Evolutionary conservation across 306 rosid genomes (phyloP).

Genomic region (Cyamopsis tetragonoloba): DNA sequence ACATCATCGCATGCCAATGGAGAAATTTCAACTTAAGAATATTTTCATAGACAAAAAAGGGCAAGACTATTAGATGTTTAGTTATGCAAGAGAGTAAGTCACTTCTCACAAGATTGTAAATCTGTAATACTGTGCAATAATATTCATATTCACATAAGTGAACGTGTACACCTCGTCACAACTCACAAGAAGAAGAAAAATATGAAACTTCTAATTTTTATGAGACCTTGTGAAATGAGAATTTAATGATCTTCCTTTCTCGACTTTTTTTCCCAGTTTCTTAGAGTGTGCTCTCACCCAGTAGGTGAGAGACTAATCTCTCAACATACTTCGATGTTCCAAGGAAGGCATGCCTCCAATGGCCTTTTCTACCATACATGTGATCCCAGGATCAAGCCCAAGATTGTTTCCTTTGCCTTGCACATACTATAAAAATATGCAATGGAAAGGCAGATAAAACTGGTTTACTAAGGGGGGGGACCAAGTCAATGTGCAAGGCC

Average conservation of each 20-base stretch:
- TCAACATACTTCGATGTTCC: too few species aligned
- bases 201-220: neutral
- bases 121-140: neutral
- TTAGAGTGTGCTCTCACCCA: too few species aligned
- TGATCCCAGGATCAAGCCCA: too few species aligned
- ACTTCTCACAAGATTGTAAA: neutral
- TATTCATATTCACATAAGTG: slow-evolving; percentile 13
- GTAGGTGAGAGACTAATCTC: too few species aligned
- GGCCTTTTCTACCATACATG: too few species aligned
- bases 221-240: neutral
- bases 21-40: slow-evolving; percentile 1
- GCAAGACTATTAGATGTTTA: neutral
- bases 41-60: neutral
- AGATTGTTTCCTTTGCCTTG: neutral
- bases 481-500: neutral
- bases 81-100: slow-evolving; percentile 4
- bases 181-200: neutral
- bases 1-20: neutral
- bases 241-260: neutral
- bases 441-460: neutral
- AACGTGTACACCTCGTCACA: too few species aligned
- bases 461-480: too few species aligned
- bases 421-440: neutral
- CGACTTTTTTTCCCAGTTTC: too few species aligned
- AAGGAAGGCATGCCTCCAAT: too few species aligned